Evolutionary conservation across 306 rosid genomes (phyloP), one percentile per base, ranked within the genome.

Genomic region (Leucaena leucocephala): DNA sequence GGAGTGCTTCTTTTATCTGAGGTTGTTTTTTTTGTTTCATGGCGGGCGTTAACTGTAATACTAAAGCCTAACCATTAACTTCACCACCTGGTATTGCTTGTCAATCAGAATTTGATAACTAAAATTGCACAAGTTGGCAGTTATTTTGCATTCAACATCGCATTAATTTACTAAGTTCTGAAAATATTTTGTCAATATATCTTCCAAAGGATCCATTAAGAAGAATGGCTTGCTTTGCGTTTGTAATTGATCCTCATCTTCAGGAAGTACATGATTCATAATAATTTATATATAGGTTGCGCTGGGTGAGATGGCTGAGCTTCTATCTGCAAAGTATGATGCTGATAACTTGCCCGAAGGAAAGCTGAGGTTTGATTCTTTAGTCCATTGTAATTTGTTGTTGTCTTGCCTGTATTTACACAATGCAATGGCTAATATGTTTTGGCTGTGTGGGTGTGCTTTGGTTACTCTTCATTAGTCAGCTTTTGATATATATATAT

Each of bases 1-100:
- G 98, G 98, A 7, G 98, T 93, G 80, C 92, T 96, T 50, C 98
- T 96, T 82, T 86, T 93, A 69, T 96, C 97, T 82, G 99, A 96
- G 99, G 97, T 95, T 82, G 89, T 85, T 84, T 80, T 80, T 75
- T 66, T 76, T 4, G 7, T 65, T 66, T 73, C 11, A 71, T 77
- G 44, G 22, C 64, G 43, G 68, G 38, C 15, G 16, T 77, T 39
- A 38, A 38, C 54, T 46, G 61, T 72, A 19, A 48, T 75, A 70
- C 68, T 34, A 68, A 84, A 74, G 61, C 73, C 71, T 58, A 44
- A 65, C 27, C 8, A 45, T 71, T 55, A 76, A 34, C 54, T 78
- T 84, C 71, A 72, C 75, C 36, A 49, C 48, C 42, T 45, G 21
- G 52, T 70, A 66, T 17, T 67, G 46, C 54, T 33, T 66, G 62